Conservation (phyloP, 495 filamentous ascomycete species). For the Darksidea phi region DNA sequence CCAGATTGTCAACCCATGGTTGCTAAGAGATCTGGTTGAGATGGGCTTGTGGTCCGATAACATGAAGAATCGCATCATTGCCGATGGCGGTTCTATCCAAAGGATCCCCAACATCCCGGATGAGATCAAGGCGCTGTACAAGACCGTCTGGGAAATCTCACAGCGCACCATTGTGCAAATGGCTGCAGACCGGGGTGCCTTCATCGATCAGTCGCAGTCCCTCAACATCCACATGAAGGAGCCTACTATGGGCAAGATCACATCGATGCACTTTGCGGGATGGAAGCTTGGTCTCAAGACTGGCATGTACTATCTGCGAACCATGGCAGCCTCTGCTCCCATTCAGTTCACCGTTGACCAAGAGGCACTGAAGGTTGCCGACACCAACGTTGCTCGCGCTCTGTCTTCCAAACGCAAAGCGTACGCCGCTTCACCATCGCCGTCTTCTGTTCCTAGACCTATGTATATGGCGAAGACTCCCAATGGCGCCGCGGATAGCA, state of each 20-base stretch:
- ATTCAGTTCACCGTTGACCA: constrained; percentile 99
- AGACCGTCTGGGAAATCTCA: constrained; percentile 99
- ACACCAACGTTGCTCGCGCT: constrained; percentile 72
- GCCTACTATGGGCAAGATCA: constrained; percentile 99
- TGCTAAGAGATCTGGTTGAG: constrained; percentile 96
- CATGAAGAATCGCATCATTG: constrained; percentile 99
- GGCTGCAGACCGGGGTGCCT: constrained; percentile 96
- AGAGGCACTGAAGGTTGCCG: constrained; percentile 84
- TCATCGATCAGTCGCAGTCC: constrained; percentile 97
- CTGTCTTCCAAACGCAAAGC: constrained; percentile 62
- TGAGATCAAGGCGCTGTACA: constrained; percentile 96
- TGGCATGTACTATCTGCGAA: constrained; percentile 99
- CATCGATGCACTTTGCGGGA: constrained; percentile 97
- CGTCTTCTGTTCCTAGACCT: constrained; percentile 60
- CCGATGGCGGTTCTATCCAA: constrained; percentile 92
- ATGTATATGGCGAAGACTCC: constrained; percentile 58
- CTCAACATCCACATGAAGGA: constrained; percentile 99
- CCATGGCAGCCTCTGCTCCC: constrained; percentile 91
- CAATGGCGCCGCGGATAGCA: constrained; percentile 44
- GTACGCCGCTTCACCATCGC: constrained; percentile 43
- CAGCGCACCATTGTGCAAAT: constrained; percentile 94
- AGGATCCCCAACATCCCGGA: constrained; percentile 93
- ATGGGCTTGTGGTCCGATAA: constrained; percentile 98
- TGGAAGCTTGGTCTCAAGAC: constrained; percentile 99
- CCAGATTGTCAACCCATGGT: constrained; percentile 99